phyloP scores from a whole-genome alignment of 1,284 basidiomycete genomes.

The Mycena citricolor region DNA sequence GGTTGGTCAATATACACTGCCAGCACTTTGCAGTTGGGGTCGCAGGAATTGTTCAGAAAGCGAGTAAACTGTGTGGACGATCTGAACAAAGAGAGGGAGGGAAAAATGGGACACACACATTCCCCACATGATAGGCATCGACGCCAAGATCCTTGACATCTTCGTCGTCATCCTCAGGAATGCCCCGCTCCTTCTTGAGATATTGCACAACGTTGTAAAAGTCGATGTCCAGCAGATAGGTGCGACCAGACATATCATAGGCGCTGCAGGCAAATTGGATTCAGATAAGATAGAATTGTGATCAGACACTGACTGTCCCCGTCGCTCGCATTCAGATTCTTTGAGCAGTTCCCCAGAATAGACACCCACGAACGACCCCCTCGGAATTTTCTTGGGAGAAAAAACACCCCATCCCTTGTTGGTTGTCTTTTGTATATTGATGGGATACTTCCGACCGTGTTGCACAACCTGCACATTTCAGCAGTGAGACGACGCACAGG shows the following conservation, averaged over 20 bases:
- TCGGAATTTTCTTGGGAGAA: slow-evolving; percentile 59
- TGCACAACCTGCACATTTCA: slow-evolving; percentile 69
- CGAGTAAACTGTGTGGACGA: slow-evolving; percentile 58
- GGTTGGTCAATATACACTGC: slow-evolving; percentile 71
- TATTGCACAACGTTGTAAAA: too few relatives aligned
- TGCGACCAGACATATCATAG: slow-evolving; percentile 77
- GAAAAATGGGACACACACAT: slow-evolving; percentile 51
- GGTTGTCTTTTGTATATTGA: slow-evolving; percentile 67
- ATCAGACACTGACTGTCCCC: slow-evolving; percentile 62
- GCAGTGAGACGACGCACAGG: neutral
- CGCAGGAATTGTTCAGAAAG: slow-evolving; percentile 86
- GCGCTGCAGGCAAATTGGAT: slow-evolving; percentile 41
- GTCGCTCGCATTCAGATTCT: slow-evolving; percentile 61
- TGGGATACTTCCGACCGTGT: slow-evolving; percentile 63
- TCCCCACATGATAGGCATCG: slow-evolving; percentile 86
- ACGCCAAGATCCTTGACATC: too few relatives aligned
- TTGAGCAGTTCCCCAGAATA: slow-evolving; percentile 84
- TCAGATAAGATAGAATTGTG: neutral
- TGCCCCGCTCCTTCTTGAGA: slow-evolving; percentile 32
- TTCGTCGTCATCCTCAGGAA: slow-evolving; percentile 30
- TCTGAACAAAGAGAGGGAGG: slow-evolving; percentile 11
- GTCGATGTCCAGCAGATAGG: slow-evolving; percentile 85
- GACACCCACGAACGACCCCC: slow-evolving; percentile 75
- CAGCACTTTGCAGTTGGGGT: slow-evolving; percentile 78
- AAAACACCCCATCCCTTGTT: slow-evolving; percentile 87